Percentiles rank a stretch among this genome's conserved stretches.
phyloP scores from a whole-genome alignment of 2,329 filamentous ascomycete species.

The Lasiodiplodia sp. region DNA sequence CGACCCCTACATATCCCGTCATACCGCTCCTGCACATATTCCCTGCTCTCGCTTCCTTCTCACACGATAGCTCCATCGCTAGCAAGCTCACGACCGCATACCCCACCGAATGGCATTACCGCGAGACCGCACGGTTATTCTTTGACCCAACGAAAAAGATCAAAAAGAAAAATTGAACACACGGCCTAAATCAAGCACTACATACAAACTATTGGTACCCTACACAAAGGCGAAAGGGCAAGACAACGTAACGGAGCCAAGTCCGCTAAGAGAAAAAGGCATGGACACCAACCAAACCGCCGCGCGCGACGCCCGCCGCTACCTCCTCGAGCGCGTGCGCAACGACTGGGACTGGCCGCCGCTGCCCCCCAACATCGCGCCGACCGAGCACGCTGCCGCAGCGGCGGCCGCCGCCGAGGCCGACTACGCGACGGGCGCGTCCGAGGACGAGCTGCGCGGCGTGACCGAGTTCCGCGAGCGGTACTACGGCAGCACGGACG shows the following conservation, averaged over 20 bases:
- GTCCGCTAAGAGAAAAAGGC: neutral
- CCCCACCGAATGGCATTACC: slow-evolving; percentile 8
- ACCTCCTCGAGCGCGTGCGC: slow-evolving; percentile 52
- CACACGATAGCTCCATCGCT: neutral
- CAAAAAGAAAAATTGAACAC: neutral
- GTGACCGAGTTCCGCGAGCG: slow-evolving; percentile 52
- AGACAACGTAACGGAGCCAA: neutral
- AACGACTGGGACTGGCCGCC: slow-evolving; percentile 55
- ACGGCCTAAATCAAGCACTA: neutral
- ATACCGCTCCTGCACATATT: neutral
- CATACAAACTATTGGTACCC: neutral
- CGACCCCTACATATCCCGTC: neutral
- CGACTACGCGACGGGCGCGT: slow-evolving; percentile 36
- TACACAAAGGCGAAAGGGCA: neutral
- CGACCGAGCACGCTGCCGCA: slow-evolving; percentile 22
- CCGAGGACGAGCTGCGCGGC: slow-evolving; percentile 44
- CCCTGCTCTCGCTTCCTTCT: neutral
- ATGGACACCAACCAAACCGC: slow-evolving; percentile 48
- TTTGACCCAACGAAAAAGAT: neutral
- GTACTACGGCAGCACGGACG: slow-evolving; percentile 47
- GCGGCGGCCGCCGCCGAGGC: slow-evolving; percentile 36
- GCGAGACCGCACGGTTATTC: neutral
- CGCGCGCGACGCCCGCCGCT: slow-evolving; percentile 50
- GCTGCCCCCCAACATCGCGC: slow-evolving; percentile 5
- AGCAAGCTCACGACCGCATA: neutral